Evolutionary conservation across 306 rosid genomes (phyloP), one percentile per base, ranked within the genome.

Genomic region (Luffa acutangula): DNA sequence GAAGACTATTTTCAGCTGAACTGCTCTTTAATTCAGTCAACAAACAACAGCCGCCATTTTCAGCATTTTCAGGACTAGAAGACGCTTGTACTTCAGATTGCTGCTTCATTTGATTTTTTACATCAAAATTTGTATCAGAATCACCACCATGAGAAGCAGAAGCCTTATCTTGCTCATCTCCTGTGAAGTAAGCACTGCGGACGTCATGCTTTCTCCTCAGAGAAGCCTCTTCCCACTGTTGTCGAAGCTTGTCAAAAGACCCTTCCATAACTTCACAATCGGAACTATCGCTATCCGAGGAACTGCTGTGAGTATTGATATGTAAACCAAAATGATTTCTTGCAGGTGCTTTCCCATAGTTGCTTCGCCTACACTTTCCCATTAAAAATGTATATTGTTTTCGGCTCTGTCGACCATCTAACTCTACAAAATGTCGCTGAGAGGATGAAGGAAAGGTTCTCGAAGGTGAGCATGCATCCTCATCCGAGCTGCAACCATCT

Each of bases 401-500:
- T 62, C 67, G 79, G 57, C 80, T 67, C 59, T 87, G 87, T 60
- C 84, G 92, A 49, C 65, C 81, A 76, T 87, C 87, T 49, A 83
- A 71, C 56, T 79, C 74, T 20, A 81, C 57, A 14, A 80, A 82
- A 77, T 78, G 79, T 60, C 33, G 71, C 83, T 33, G 10, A n/a
- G 66, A 41, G 25, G 80, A 77, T 12, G 79, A 52, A 64, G 88
- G 76, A 81, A 83, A 84, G 79, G 34, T 56, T 81, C 83, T 81
- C 85, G 85, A 87, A 84, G 87, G 89, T 64, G 96, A 91, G 80
- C 88, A 86, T 60, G 93, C 94, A 83, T 96, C 99, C 17, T 97
- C 90, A 82, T 91, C 97, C 78, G 88, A 82, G 21, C 91, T 97
- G 58, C 91, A 92, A 86, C 81, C 83, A 81, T 78, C 89, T 59